Base-by-base conservation (phyloP, 805 yeast genomes). In the Candida arabinofermentans region DNA sequence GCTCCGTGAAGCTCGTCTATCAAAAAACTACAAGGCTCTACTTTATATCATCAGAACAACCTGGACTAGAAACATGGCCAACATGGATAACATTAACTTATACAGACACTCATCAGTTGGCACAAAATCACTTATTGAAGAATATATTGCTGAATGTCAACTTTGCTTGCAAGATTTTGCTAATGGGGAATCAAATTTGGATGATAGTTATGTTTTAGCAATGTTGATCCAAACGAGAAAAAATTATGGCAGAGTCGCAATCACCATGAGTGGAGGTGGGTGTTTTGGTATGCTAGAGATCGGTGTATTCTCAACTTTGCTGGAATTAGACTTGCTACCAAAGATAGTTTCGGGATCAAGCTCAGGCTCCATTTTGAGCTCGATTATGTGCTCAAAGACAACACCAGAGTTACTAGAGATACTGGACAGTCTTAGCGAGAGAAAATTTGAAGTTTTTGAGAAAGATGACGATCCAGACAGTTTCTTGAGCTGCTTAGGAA, bases 261-360 rank as follows among this genome's bases (percentile, higher is more conserved):
- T 93, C 22, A 88, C 95, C n/a, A 72, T 93, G 40, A 83, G 95
- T 36, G 99, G 99, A 2, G 99, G 99, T 2, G 89, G 96, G 2
- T 86, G 96, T 4, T 86, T 91, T 66, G 99, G 98, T 0, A 65
- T 91, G 38, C 80, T 90, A 47, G 98, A 91, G 51, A 85, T 89
- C 43, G 99, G 99, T 1, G 96, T 93, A 0, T 66, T 91, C 35
- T 79, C 87, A 4, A 85, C 93, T 2, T 70, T 93, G 24, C 65
- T 83, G 31, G 93, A 87, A 51, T 73, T 76, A 39, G 81, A 83
- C 40, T 67, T 89, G 18, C 66, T 91, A 19, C 99, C 99, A 0
- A 74, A 85, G 37, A 86, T 93, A 27, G 79, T 93, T 13, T 85
- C 96, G 36, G 99, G 99, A 1, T 85, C 96, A 12, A 87, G 96